Conservation (phyloP, 306 rosid genomes). For the Malus fusca region DNA sequence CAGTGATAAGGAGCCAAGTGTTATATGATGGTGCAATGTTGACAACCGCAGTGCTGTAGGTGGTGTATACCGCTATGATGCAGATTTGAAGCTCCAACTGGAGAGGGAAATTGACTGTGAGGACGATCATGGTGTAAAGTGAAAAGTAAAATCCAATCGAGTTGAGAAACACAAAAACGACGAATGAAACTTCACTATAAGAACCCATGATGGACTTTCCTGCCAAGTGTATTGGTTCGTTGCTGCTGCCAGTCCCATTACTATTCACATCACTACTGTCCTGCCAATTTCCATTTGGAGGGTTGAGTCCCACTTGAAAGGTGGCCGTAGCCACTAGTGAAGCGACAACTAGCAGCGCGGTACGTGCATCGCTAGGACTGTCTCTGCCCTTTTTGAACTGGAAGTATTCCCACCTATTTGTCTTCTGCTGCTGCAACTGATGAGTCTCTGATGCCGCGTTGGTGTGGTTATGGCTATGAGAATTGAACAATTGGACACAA, state of each 20-base stretch:
- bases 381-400: conserved; percentile 11
- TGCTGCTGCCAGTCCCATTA: not conserved
- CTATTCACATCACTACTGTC: not conserved
- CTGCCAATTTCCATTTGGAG: conserved; percentile 25
- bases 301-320: conserved; percentile 25
- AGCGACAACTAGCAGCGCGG: conserved; percentile 15
- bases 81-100: conserved; percentile 11
- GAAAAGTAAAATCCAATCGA: conserved; percentile 21
- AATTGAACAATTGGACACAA: not conserved
- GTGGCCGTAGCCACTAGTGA: conserved; percentile 23
- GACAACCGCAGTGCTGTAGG: conserved; percentile 6
- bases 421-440: no score
- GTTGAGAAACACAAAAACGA: not conserved
- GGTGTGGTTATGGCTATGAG: not conserved
- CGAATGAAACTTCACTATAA: not conserved
- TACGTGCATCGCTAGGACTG: conserved; percentile 11
- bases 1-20: not conserved
- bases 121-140: conserved; percentile 16
- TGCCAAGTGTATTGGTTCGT: not conserved
- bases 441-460: not conserved
- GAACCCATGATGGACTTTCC: conserved; percentile 21
- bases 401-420: conserved; percentile 5
- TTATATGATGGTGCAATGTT: not conserved
- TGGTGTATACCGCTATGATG: not conserved
- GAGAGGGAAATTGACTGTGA: conserved; percentile 18